Evolutionary conservation across 1,284 basidiomycete species (phyloP), one percentile per base, ranked within the genome.

Genomic region (Tranzscheliella williamsii): DNA sequence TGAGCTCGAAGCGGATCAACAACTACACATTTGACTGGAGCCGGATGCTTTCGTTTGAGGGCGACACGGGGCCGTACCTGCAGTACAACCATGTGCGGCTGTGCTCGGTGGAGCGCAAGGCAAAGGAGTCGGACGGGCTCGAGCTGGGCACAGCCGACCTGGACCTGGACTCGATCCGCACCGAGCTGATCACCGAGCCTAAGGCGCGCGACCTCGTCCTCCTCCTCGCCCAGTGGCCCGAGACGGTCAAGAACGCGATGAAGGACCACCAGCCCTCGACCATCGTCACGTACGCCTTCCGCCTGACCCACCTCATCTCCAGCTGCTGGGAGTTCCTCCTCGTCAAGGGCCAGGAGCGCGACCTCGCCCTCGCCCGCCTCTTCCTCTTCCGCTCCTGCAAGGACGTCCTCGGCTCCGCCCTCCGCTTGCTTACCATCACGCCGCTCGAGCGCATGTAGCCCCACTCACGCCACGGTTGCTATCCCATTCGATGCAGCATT

Each of bases 11-110:
- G 80, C 92, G 94, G 58, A 89, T 95, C 79, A 95, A 95, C 81
- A 93, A 95, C 81, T 98, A 98, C 81, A 87, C 84, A 13, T 97
- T 96, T 81, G 89, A 93, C 79, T 93, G 90, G 87, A 85, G 88
- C 64, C 86, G 93, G 41, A 95, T 96, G 89, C 85, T 90, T 43
- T 91, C 89, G 24, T 97, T 96, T 78, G 91, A 96, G 79, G 94
- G 94, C 38, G 94, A 97, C 80, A 97, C 94, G 2, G 94, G 91
- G 42, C 69, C 73, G 32, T 77, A 78, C 53, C 52, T 78, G 27
- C 71, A 70, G 55, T 97, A 97, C 91, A 93, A 4, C 60, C 94
- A 97, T 80, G 93, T 94, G 68, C 89, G 94, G 26, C 83, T 98
- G 29, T 86, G 88, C 43, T 96, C 92, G 4, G 89, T 97, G 74